Base-by-base conservation (phyloP, 176 grass and related monocot species). In the Ananas comosus region DNA sequence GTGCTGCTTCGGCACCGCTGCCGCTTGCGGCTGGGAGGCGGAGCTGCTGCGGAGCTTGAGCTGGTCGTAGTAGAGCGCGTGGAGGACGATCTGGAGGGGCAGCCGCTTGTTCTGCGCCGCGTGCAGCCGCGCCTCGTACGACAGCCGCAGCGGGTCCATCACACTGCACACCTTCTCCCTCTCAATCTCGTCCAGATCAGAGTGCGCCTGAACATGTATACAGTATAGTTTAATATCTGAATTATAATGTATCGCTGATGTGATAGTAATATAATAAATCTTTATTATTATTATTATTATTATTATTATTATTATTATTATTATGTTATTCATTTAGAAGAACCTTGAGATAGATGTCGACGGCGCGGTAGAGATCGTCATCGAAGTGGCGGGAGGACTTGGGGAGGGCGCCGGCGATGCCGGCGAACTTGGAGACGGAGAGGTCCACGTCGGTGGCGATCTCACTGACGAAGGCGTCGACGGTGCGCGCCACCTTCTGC, bases 101-200 rank as follows among this genome's bases (percentile, higher is more conserved):
- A 96, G 83, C 10, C 92, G 78, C 47, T 82, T 88, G 88, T 96
- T 96, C 82, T 91, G 88, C 13, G 82, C 72, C 1, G 83, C 92
- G 72, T 96, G 92, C 54, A 91, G 63, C 11, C 92, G 85, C 6
- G 88, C 88, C 72, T 86, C 78, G 83, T 84, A 76, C 2, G 91
- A 88, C 0, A 96, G 82, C 79, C 72, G 81, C 56, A 85, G 83
- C 25, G 86, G 85, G 69, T 97, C 93, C 72, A 96, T 81, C 76
- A 97, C 84, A 69, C 85, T 90, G 84, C 93, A 97, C 28, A 90
- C 71, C 77, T 92, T 92, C 87, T 92, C 91, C 68, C 85, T 85
- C 63, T 88, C 85, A 70, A 96, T 82, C 82, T 96, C 91, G 13
- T 88, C 88, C 29, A 96, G 65, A 16, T 12, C 61, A 1, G 85